Evolutionary conservation across 2,329 filamentous ascomycete species (phyloP).

Genomic region (Fusarium metavorans): DNA sequence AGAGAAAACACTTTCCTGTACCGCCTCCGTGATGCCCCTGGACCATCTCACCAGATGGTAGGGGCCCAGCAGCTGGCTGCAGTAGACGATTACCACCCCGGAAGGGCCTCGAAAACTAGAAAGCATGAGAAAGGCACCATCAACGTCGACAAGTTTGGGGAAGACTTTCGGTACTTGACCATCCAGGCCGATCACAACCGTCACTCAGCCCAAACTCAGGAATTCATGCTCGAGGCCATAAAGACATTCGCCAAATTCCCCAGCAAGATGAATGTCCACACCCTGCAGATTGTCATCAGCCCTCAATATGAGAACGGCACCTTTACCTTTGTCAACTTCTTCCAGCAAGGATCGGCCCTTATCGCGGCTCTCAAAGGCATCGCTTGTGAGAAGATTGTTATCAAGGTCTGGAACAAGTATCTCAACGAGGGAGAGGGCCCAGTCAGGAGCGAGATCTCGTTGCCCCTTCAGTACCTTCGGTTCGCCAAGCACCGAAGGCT

Average conservation of each 20-base stretch:
- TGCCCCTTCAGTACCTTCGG: constrained; percentile 27
- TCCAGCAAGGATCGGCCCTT: constrained; percentile 46
- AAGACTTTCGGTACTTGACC: constrained; percentile 55
- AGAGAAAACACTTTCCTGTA: constrained; percentile 62
- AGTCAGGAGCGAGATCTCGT: constrained; percentile 4
- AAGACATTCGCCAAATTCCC: constrained; percentile 47
- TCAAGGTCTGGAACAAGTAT: constrained; percentile 49
- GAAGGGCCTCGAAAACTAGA: neutral
- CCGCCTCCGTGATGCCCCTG: constrained; percentile 54
- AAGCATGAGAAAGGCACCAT: constrained; percentile 42
- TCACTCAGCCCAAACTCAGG: constrained; percentile 36
- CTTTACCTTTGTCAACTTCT: constrained; percentile 54
- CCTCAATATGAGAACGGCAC: constrained; percentile 36
- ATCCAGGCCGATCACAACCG: constrained; percentile 60
- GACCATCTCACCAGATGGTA: constrained; percentile 19
- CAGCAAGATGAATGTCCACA: constrained; percentile 50
- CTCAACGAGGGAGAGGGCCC: constrained; percentile 16
- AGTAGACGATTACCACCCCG: constrained; percentile 27
- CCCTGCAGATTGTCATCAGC: constrained; percentile 56
- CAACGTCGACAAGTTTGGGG: constrained; percentile 51
- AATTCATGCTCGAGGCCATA: constrained; percentile 53
- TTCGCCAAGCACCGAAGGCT: constrained; percentile 18
- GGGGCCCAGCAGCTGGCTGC: constrained; percentile 27
- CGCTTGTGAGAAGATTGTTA: constrained; percentile 50
- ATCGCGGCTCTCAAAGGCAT: constrained; percentile 48